phyloP scores from a whole-genome alignment of 805 yeast species.

The Candida ipomoeae region DNA sequence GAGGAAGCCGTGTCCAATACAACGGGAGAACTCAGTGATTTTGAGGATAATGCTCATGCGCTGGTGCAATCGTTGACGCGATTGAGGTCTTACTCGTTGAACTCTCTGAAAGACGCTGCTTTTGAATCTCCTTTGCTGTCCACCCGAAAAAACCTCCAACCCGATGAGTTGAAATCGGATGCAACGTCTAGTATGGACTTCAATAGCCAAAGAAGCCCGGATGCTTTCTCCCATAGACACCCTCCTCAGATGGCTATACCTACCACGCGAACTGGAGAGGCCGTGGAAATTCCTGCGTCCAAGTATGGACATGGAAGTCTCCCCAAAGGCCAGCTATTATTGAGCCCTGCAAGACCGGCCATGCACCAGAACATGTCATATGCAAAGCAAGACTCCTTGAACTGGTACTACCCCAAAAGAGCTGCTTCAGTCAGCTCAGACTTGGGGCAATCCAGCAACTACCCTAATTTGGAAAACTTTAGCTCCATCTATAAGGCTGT shows the following conservation, averaged over 20 bases:
- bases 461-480: slow-evolving; percentile 26
- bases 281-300: slow-evolving; percentile 62
- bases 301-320: slow-evolving; percentile 4
- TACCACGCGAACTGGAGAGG: slow-evolving; percentile 73
- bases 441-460: slow-evolving; percentile 6
- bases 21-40: background rate
- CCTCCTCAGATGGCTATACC: slow-evolving; percentile 68
- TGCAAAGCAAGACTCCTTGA: slow-evolving; percentile 2
- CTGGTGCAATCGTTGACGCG: slow-evolving; percentile 22
- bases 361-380: slow-evolving; percentile 1
- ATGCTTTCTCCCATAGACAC: slow-evolving; percentile 19
- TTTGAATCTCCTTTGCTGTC: slow-evolving; percentile 15
- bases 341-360: background rate
- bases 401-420: slow-evolving; percentile 28
- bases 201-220: slow-evolving; percentile 12
- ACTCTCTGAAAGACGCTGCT: slow-evolving; percentile 22
- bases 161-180: slow-evolving; percentile 1
- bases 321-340: background rate
- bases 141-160: slow-evolving; percentile 7
- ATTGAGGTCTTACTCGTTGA: slow-evolving; percentile 26
- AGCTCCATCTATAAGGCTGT: slow-evolving; percentile 23
- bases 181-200: slow-evolving; percentile 1
- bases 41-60: background rate
- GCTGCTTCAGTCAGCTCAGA: slow-evolving; percentile 13
- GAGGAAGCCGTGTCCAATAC: slow-evolving; percentile 9